Conservation (phyloP, 192 early-diverging fungal genomes). For the Coemansia sp. region DNA sequence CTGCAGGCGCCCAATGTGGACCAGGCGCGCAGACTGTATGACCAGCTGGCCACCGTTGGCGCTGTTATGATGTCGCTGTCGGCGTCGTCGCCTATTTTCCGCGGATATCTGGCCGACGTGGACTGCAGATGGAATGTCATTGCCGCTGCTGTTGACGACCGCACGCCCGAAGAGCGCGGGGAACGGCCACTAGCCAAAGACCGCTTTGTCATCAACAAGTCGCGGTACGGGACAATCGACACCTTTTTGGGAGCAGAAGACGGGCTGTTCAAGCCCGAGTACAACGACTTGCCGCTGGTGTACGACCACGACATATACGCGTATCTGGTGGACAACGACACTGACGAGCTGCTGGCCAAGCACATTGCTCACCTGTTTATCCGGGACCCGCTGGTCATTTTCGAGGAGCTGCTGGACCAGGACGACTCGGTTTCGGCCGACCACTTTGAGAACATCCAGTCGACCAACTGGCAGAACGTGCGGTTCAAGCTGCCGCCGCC, state of each 20-base stretch:
- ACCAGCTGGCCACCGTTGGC: constrained; percentile 87
- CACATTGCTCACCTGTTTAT: constrained; percentile 97
- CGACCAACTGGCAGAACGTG: constrained; percentile 99
- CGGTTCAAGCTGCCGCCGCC: constrained; percentile 98
- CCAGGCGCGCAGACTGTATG: constrained; percentile 89
- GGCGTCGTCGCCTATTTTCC: constrained; percentile 88
- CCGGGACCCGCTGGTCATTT: constrained; percentile 95
- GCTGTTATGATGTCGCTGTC: constrained; percentile 94
- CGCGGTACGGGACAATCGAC: constrained; percentile 94
- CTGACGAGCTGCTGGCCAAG: constrained; percentile 85
- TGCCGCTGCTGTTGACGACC: constrained; percentile 86
- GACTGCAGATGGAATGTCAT: constrained; percentile 99
- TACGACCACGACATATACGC: constrained; percentile 78
- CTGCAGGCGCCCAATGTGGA: constrained; percentile 93
- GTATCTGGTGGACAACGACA: constrained; percentile 67
- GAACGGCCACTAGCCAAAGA: constrained; percentile 65
- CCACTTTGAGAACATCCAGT: constrained; percentile 99
- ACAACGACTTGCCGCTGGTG: constrained; percentile 87
- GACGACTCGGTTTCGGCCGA: constrained; percentile 83
- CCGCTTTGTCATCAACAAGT: constrained; percentile 87
- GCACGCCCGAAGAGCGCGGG: constrained; percentile 88
- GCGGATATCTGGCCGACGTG: constrained; percentile 92
- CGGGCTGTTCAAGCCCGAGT: constrained; percentile 73
- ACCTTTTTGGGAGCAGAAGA: constrained; percentile 75
- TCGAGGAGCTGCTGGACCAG: constrained; percentile 81